These are phyloP conservation scores for Isatis tinctoria DNA, from an alignment of 345 rosid species.

Conservation along the genomic window DNA sequence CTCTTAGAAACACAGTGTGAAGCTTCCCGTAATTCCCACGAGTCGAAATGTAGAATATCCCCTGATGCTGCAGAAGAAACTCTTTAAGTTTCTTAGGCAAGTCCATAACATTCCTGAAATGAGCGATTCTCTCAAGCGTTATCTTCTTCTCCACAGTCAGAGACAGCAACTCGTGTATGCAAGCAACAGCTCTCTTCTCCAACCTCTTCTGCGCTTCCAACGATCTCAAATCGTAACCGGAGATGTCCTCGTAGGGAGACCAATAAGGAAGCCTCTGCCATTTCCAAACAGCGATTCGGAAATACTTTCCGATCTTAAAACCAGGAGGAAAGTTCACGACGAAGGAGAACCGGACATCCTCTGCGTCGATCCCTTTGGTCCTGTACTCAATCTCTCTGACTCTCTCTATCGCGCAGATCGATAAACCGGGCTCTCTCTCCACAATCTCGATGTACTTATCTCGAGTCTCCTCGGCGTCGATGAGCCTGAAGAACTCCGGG, in stretches of 20 bases:
- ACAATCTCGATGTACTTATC: slow-evolving; percentile 83
- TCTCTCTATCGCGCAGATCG: slow-evolving; percentile 67
- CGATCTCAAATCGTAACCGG: slow-evolving; percentile 79
- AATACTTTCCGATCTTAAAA: slow-evolving; percentile 88
- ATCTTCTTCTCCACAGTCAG: slow-evolving; percentile 90
- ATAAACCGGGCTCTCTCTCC: slow-evolving; percentile 48
- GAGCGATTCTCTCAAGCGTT: slow-evolving; percentile 83
- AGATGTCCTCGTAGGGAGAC: slow-evolving; percentile 91
- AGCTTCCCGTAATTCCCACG: slow-evolving; percentile 95
- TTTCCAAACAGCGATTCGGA: slow-evolving; percentile 88
- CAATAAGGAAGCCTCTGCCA: slow-evolving; percentile 95
- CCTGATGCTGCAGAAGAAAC: slow-evolving; percentile 87
- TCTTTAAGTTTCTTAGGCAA: slow-evolving; percentile 86
- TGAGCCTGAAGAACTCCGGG: slow-evolving; percentile 58
- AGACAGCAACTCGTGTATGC: slow-evolving; percentile 77
- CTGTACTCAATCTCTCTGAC: slow-evolving; percentile 87
- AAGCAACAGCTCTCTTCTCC: slow-evolving; percentile 95
- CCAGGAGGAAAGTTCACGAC: slow-evolving; percentile 85
- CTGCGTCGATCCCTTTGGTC: slow-evolving; percentile 73
- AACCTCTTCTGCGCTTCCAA: slow-evolving; percentile 87
- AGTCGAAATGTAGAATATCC: slow-evolving; percentile 85
- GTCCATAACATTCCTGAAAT: slow-evolving; percentile 74
- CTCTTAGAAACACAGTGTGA: slow-evolving; percentile 88
- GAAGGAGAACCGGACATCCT: slow-evolving; percentile 80
- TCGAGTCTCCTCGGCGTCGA: slow-evolving; percentile 70